Conservation (phyloP, 805 yeast species). For the Ascoidea tarda region DNA sequence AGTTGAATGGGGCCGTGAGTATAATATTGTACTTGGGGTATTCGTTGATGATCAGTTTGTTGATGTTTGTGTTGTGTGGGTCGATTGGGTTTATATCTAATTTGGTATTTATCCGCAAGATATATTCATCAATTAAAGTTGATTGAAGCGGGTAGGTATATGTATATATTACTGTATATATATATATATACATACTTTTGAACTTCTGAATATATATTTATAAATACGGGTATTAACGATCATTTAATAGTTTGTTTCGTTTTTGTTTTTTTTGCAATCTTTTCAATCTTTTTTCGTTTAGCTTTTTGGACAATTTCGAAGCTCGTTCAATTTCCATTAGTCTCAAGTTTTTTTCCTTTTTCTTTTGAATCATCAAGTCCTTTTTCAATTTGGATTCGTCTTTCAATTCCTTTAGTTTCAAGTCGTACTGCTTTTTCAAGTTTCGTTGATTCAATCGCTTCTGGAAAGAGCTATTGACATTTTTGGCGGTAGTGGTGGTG, state of each 20-base stretch:
- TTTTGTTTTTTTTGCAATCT: neutral
- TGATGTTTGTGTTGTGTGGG: conserved; percentile 76
- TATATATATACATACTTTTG: neutral
- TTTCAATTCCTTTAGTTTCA: neutral
- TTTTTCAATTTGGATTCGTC: neutral
- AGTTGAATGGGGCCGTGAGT: conserved; percentile 62
- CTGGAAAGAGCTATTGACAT: no score
- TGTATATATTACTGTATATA: no score
- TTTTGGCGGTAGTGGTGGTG: no score
- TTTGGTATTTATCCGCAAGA: conserved; percentile 59
- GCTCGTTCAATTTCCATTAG: no score
- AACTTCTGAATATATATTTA: no score
- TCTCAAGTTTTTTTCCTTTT: neutral
- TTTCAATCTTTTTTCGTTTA: neutral
- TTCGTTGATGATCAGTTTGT: conserved; percentile 52
- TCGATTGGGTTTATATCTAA: conserved; percentile 72
- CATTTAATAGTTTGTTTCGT: neutral
- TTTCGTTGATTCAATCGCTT: neutral
- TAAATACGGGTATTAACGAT: neutral
- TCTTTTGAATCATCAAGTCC: neutral
- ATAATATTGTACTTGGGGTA: conserved; percentile 74
- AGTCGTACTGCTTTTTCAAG: neutral
- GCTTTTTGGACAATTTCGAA: no score
- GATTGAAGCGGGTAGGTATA: conserved; percentile 28
- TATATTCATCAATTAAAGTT: conserved; percentile 76